These are phyloP conservation scores for Neobulgaria alba DNA, from an alignment of 2,329 filamentous ascomycete genomes.

Conservation along the genomic window DNA sequence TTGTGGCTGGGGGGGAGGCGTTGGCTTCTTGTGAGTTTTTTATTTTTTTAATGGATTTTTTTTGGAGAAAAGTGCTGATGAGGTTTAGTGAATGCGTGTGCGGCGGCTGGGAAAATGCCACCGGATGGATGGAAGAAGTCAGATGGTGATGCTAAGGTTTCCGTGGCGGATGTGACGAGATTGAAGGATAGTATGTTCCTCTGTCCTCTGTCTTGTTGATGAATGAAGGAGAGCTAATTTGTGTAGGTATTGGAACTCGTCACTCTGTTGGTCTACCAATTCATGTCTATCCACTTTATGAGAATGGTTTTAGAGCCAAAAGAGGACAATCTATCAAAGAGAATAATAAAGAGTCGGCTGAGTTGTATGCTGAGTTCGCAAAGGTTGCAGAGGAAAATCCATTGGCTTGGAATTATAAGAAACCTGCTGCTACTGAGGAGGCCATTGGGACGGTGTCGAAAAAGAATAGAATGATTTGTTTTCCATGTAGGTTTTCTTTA, in stretches of 20 bases:
- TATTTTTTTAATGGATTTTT: not conserved
- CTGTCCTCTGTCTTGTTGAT: constrained; percentile 1
- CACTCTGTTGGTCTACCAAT: constrained; percentile 55
- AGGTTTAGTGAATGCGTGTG: constrained; percentile 42
- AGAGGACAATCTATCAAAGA: constrained; percentile 42
- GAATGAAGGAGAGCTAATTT: constrained; percentile 2
- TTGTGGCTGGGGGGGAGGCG: constrained; percentile 57
- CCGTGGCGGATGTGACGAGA: constrained; percentile 40
- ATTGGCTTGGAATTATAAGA: constrained; percentile 49
- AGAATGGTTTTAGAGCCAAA: constrained; percentile 53
- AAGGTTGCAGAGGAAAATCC: constrained; percentile 43
- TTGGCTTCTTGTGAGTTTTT: constrained; percentile 44
- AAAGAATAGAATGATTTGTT: constrained; percentile 60
- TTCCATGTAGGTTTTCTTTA: constrained; percentile 43
- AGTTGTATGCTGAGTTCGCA: constrained; percentile 53
- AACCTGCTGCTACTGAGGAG: constrained; percentile 35
- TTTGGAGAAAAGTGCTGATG: constrained; percentile 18
- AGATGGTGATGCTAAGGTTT: constrained; percentile 39
- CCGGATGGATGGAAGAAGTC: constrained; percentile 51
- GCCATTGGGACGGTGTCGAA: constrained; percentile 44
- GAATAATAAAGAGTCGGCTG: constrained; percentile 50
- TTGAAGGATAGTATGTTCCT: constrained; percentile 32
- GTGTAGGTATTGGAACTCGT: constrained; percentile 40
- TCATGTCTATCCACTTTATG: constrained; percentile 60
- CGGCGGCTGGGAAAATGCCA: constrained; percentile 42